phyloP scores from a whole-genome alignment of 1,284 basidiomycete genomes.

The Sanghuangporus baumii region DNA sequence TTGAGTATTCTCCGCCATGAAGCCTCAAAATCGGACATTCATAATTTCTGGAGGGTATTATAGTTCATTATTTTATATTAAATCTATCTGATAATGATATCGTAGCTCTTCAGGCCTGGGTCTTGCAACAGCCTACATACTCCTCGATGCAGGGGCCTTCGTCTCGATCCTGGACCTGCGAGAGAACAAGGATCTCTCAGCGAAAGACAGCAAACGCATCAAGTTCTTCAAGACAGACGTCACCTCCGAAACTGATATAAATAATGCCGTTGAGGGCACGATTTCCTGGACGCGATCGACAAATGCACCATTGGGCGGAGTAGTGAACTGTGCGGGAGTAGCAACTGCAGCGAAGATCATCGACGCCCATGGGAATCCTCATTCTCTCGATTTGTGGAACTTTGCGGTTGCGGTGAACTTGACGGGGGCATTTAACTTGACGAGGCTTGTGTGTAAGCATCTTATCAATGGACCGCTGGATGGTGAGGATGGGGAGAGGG shows the following conservation, averaged over 20 bases:
- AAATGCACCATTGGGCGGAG: conserved; percentile 42
- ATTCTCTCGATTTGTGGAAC: conserved; percentile 46
- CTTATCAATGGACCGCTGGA: conserved; percentile 41
- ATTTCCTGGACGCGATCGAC: conserved; percentile 40
- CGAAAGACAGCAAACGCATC: conserved; percentile 26
- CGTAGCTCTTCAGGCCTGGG: conserved; percentile 49
- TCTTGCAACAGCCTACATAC: conserved; percentile 41
- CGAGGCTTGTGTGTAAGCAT: conserved; percentile 44
- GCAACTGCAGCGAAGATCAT: conserved; percentile 37
- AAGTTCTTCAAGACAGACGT: conserved; percentile 37
- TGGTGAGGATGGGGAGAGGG: conserved; percentile 44
- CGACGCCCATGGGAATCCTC: conserved; percentile 37
- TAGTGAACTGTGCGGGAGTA: conserved; percentile 51
- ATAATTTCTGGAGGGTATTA: conserved; percentile 48
- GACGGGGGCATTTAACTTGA: conserved; percentile 50
- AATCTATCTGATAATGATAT: background rate
- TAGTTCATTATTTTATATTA: background rate
- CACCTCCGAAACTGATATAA: conserved; percentile 17
- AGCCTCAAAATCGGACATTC: conserved; percentile 42
- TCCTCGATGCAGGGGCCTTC: conserved; percentile 37
- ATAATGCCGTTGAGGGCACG: conserved; percentile 19
- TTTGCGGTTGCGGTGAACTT: conserved; percentile 46
- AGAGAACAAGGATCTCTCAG: conserved; percentile 25
- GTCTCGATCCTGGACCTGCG: conserved; percentile 46
- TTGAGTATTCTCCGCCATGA: conserved; percentile 38